Conservation (phyloP, 2,329 filamentous ascomycete species). For the Sordariomycetes sp. region DNA sequence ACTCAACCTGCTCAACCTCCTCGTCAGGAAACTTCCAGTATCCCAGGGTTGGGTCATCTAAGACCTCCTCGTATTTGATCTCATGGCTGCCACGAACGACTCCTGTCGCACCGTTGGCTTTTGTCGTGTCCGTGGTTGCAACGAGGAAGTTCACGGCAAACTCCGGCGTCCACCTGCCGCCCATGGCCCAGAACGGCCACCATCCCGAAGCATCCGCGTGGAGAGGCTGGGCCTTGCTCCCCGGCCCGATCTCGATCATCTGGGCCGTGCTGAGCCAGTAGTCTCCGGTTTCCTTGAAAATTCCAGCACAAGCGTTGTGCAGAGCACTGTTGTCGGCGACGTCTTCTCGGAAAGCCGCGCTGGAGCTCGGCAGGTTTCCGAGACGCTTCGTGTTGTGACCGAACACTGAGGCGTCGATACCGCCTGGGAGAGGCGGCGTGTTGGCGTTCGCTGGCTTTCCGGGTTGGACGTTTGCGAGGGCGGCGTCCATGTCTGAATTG, state of each 20-base stretch:
- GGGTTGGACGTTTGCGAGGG: background rate
- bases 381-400: too few species aligned
- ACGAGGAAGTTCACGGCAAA: conserved; percentile 8
- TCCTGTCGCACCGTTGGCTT: conserved; percentile 7
- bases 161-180: conserved; percentile 3
- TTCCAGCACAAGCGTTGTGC: background rate
- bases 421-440: too few species aligned
- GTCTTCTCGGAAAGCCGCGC: too few species aligned
- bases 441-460: background rate
- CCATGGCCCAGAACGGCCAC: conserved; percentile 1
- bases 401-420: too few species aligned
- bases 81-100: conserved; percentile 1
- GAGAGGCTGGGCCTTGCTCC: background rate
- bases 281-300: background rate
- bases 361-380: too few species aligned
- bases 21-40: background rate
- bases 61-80: background rate
- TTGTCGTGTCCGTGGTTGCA: conserved; percentile 6
- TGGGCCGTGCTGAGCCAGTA: conserved; percentile 5
- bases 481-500: conserved; percentile 6
- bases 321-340: background rate
- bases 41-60: conserved; percentile 3
- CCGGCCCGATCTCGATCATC: conserved; percentile 4
- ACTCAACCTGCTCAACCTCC: conserved; percentile 7
- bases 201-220: background rate